These are phyloP conservation scores for Bondarzewia mesenterica DNA, from an alignment of 1,284 basidiomycete species.

Conservation along the genomic window DNA sequence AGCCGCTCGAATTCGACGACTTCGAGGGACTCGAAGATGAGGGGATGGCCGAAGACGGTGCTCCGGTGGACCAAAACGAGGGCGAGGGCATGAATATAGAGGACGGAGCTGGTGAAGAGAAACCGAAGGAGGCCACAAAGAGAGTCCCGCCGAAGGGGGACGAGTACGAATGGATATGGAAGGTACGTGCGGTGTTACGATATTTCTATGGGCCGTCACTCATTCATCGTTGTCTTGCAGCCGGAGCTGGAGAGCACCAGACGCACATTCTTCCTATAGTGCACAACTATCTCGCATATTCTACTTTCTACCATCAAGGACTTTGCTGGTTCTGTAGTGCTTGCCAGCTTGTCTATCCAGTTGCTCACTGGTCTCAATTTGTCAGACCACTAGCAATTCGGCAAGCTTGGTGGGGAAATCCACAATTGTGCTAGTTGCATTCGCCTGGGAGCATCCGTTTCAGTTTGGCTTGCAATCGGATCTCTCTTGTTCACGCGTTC, in stretches of 20 bases:
- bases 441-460: too few relatives aligned
- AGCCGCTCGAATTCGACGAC: conserved; percentile 55
- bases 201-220: not conserved
- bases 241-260: not conserved
- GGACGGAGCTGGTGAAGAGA: conserved; percentile 15
- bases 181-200: conserved; percentile 40
- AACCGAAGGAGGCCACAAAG: conserved; percentile 11
- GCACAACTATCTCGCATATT: too few relatives aligned
- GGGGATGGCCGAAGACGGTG: conserved; percentile 11
- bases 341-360: too few relatives aligned
- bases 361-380: too few relatives aligned
- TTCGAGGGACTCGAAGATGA: conserved; percentile 28
- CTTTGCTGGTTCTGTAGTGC: too few relatives aligned
- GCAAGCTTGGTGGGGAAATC: too few relatives aligned
- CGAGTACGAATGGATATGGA: conserved; percentile 76
- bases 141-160: conserved; percentile 50
- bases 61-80: not conserved
- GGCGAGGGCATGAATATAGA: conserved; percentile 10
- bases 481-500: too few relatives aligned
- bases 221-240: not conserved
- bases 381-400: too few relatives aligned
- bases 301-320: too few relatives aligned
- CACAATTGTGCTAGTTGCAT: too few relatives aligned
- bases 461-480: too few relatives aligned
- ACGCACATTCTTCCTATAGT: not conserved